These are phyloP conservation scores for Fusarium metavorans DNA, from an alignment of 2,329 filamentous ascomycete genomes.

Conservation along the genomic window DNA sequence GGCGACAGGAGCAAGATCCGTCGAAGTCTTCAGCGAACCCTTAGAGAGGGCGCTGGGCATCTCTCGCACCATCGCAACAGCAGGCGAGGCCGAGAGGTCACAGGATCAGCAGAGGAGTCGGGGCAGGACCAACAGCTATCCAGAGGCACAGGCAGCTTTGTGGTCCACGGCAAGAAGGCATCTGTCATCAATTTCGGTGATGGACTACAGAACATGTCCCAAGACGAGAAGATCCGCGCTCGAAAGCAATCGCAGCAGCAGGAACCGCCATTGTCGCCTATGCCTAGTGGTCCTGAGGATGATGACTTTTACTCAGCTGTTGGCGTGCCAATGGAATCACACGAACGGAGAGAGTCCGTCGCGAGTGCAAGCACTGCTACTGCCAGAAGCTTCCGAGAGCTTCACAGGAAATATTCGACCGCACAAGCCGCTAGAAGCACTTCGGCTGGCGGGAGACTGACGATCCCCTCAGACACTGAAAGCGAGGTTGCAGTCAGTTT, in stretches of 20 bases:
- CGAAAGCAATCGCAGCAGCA: slow-evolving; percentile 65
- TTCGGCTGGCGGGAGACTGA: slow-evolving; percentile 56
- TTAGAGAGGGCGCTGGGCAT: slow-evolving; percentile 81
- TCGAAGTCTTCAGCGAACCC: slow-evolving; percentile 88
- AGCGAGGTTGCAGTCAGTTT: slow-evolving; percentile 71
- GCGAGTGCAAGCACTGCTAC: slow-evolving; percentile 76
- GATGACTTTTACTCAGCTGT: slow-evolving; percentile 68
- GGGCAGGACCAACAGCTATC: slow-evolving; percentile 75
- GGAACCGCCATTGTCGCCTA: slow-evolving; percentile 53
- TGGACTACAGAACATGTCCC: slow-evolving; percentile 84
- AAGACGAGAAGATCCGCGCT: slow-evolving; percentile 77
- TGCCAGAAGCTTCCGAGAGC: slow-evolving; percentile 72
- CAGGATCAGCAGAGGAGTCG: slow-evolving; percentile 52
- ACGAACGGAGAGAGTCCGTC: slow-evolving; percentile 68
- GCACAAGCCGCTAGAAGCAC: slow-evolving; percentile 60
- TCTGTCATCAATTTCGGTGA: slow-evolving; percentile 96
- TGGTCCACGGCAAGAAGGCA: slow-evolving; percentile 97
- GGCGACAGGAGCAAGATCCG: slow-evolving; percentile 77
- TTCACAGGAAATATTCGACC: slow-evolving; percentile 70
- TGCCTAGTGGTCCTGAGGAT: slow-evolving; percentile 51
- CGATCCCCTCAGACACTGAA: slow-evolving; percentile 67
- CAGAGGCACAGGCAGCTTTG: slow-evolving; percentile 88
- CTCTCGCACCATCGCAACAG: slow-evolving; percentile 77
- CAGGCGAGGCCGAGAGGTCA: slow-evolving; percentile 77
- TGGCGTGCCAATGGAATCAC: slow-evolving; percentile 57